Evolutionary conservation across 2,329 filamentous ascomycete species (phyloP).

Genomic region (Xylariomycetidae sp.): DNA sequence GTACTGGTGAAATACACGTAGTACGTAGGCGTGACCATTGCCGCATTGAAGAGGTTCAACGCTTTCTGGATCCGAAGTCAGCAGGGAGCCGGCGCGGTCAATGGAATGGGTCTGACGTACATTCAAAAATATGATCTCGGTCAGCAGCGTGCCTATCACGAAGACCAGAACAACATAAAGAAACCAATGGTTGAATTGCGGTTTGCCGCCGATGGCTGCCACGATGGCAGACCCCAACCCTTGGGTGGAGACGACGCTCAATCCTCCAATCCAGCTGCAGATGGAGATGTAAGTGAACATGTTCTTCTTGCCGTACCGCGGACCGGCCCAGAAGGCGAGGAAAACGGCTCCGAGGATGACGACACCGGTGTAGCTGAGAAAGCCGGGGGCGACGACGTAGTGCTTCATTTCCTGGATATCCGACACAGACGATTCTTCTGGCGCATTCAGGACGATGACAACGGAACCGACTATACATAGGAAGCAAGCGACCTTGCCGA

Average conservation of each 20-base stretch:
- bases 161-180: conserved; percentile 88
- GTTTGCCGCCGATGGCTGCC: conserved; percentile 71
- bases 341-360: conserved; percentile 68
- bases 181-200: conserved; percentile 98
- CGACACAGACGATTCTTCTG: conserved; percentile 73
- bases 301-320: conserved; percentile 88
- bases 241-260: conserved; percentile 93
- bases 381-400: conserved; percentile 80
- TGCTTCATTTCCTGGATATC: conserved; percentile 89
- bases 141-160: conserved; percentile 80
- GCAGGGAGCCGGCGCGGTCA: conserved; percentile 12
- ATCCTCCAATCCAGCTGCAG: conserved; percentile 87
- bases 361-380: conserved; percentile 77
- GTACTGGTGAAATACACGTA: conserved; percentile 97
- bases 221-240: conserved; percentile 88
- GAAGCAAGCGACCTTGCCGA: conserved; percentile 94
- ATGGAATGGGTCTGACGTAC: conserved; percentile 48
- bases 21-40: conserved; percentile 94
- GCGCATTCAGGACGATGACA: conserved; percentile 91
- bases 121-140: conserved; percentile 93
- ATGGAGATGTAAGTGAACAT: conserved; percentile 98
- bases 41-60: conserved; percentile 92
- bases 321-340: conserved; percentile 73
- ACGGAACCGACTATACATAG: conserved; percentile 90
- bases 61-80: conserved; percentile 71